phyloP scores from a whole-genome alignment of 2,329 filamentous ascomycete species.

The Lachnellula occidentalis region DNA sequence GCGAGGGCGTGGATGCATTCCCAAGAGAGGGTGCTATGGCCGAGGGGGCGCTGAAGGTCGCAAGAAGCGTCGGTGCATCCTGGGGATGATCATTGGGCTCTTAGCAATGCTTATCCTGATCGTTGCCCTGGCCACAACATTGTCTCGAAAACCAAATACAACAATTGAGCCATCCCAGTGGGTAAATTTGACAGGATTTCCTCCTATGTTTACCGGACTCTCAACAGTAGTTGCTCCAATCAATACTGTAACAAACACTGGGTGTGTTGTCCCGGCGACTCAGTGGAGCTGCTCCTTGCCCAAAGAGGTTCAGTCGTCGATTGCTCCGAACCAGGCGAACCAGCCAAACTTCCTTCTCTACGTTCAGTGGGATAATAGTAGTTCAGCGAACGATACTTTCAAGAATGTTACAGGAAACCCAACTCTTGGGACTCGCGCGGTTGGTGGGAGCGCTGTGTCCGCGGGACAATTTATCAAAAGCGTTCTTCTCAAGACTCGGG shows the following conservation, averaged over 20 bases:
- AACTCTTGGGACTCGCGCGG: constrained; percentile 18
- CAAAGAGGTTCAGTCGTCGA: constrained; percentile 64
- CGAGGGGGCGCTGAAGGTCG: constrained; percentile 58
- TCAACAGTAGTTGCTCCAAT: constrained; percentile 72
- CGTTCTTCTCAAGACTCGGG: constrained; percentile 27
- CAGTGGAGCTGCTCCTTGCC: constrained; percentile 85
- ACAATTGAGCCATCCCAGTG: constrained; percentile 47
- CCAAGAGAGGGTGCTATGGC: constrained; percentile 60
- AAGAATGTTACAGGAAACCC: constrained; percentile 31
- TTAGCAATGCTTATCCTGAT: constrained; percentile 51
- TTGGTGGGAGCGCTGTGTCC: constrained; percentile 29
- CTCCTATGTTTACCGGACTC: constrained; percentile 79
- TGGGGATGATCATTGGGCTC: constrained; percentile 45
- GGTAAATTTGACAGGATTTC: constrained; percentile 82
- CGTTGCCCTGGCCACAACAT: constrained; percentile 51
- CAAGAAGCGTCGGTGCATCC: constrained; percentile 55
- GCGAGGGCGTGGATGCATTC: constrained; percentile 60
- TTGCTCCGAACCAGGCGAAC: constrained; percentile 57
- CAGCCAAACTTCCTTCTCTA: constrained; percentile 77
- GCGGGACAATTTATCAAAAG: constrained; percentile 29
- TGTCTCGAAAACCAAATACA: constrained; percentile 38
- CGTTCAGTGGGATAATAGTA: constrained; percentile 65
- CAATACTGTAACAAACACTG: constrained; percentile 55
- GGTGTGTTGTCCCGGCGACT: constrained; percentile 66
- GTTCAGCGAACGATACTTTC: constrained; percentile 39